phyloP scores from a whole-genome alignment of 2,329 filamentous ascomycete species.

The Cladosporium sp. region DNA sequence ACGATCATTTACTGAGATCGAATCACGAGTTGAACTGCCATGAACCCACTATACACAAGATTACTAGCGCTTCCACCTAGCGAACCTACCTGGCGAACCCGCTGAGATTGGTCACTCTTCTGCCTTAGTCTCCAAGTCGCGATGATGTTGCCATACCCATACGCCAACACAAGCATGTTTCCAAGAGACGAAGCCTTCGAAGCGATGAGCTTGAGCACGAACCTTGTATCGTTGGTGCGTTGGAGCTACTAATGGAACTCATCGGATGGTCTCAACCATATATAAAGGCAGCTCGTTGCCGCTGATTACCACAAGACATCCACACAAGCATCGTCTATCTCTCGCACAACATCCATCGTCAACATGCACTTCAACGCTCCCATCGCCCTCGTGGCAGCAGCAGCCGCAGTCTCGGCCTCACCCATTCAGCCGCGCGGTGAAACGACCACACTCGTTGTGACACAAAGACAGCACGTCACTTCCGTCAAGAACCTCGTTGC shows the following conservation, averaged over 20 bases:
- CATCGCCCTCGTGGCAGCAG: slow-evolving; percentile 20
- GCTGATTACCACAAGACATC: background rate
- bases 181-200: background rate
- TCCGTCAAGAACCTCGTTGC: slow-evolving; percentile 22
- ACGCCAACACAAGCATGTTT: background rate
- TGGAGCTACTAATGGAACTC: background rate
- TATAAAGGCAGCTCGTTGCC: background rate
- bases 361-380: slow-evolving; percentile 23
- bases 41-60: background rate
- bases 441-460: slow-evolving; percentile 17
- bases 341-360: background rate
- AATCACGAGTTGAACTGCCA: background rate
- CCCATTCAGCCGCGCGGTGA: slow-evolving; percentile 18
- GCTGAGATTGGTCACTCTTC: background rate
- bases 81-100: background rate
- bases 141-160: background rate
- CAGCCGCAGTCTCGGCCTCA: slow-evolving; percentile 20
- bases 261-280: background rate
- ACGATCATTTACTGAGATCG: background rate
- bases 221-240: background rate
- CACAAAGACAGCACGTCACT: slow-evolving; percentile 18
- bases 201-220: background rate
- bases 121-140: background rate
- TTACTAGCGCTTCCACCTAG: background rate
- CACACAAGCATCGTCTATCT: background rate